Evolutionary conservation across 257 asterid species (phyloP), one percentile per base, ranked within the genome.

Genomic region (Penstemon newberryi): DNA sequence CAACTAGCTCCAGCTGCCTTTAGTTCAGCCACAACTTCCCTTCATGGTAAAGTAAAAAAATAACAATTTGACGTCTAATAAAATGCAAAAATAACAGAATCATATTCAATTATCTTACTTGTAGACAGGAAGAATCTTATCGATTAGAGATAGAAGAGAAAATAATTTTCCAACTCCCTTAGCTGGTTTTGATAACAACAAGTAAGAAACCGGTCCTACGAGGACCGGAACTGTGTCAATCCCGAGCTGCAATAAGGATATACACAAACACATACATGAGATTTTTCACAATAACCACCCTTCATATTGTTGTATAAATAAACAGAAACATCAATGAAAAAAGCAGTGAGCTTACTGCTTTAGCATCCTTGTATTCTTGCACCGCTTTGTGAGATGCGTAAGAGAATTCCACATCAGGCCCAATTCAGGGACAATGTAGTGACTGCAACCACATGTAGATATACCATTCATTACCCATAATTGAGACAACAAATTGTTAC

Each of bases 371-470:
- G 83, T 87, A 89, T 69, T 89, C 96, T 71, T 75, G 78, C 57
- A 89, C 96, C 57, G 95, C 95, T 84, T 87, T 89, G 81, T 75
- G 89, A 67, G 96, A 89, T 74, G 88, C 87, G 67, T 89, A 87
- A 36, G 91, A 72, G 82, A 89, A 89, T 42, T 81, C 75, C 58
- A 74, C 75, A 46, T 85, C 91, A 50, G 89, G 88, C 15, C 88
- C 88, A 87, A 78, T 66, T 87, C 96, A 39, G 96, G 93, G 72
- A 89, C 95, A 66, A 89, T 89, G 77, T 72, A 89, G 80, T 87
- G 96, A 81, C 96, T 90, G 86, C 66, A 77, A 62, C 33, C 57
- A 51, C 19, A 55, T 7, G 55, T 3, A 12, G 43, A 46, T 43
- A 25, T 33, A 63, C 13, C 7, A 46, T 10, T 33, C 18, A 25